Conservation (phyloP, 441 rosid genomes). For the Mallotus repandus region DNA sequence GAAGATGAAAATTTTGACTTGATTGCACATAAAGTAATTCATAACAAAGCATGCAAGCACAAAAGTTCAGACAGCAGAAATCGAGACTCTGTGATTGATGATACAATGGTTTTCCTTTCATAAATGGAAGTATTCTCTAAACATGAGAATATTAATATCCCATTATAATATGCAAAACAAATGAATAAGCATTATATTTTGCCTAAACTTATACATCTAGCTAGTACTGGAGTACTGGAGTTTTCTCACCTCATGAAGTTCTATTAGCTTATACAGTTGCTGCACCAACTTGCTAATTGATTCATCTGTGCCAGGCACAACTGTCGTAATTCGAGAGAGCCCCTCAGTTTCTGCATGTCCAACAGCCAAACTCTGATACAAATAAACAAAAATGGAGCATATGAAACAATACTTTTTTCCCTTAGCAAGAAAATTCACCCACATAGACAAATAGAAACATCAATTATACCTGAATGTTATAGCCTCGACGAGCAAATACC, state of each 20-base stretch:
- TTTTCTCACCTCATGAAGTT: constrained; percentile 70
- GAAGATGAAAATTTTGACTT: not conserved
- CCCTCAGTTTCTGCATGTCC: constrained; percentile 86
- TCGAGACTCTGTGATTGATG: not conserved
- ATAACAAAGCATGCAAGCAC: not conserved
- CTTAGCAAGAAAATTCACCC: not conserved
- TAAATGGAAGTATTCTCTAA: not conserved
- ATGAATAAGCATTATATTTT: not conserved
- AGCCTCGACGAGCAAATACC: constrained; percentile 85
- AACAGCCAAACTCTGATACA: constrained; percentile 79
- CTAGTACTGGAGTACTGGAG: not conserved
- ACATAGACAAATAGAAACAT: constrained; percentile 4
- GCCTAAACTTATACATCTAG: not conserved
- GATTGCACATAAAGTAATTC: not conserved
- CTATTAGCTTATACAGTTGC: constrained; percentile 76
- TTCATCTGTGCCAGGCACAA: constrained; percentile 86
- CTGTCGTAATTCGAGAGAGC: constrained; percentile 81
- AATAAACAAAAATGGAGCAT: constrained; percentile 19
- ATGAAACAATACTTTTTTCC: constrained; percentile 15
- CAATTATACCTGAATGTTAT: constrained; percentile 72
- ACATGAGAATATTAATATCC: not conserved
- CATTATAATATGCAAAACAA: not conserved
- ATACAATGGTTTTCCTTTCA: constrained; percentile 1
- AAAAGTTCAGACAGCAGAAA: not conserved
- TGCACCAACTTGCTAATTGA: constrained; percentile 79